Evolutionary conservation across 495 filamentous ascomycete species (phyloP).

Genomic region (Chaetomium cochliodes): DNA sequence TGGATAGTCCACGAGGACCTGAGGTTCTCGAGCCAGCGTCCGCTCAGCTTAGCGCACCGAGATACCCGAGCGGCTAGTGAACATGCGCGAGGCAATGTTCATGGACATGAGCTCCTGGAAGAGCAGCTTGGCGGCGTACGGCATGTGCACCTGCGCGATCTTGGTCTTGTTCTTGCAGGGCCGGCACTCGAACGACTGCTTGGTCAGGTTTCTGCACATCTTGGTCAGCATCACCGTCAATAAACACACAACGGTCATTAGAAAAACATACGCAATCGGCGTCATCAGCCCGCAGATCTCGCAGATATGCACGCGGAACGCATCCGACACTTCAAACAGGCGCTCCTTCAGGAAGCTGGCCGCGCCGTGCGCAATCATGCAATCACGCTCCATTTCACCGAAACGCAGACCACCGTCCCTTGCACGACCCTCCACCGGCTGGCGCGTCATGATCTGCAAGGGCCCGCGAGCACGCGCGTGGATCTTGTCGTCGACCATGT

Average conservation of each 20-base stretch:
- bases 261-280: slow-evolving; percentile 84
- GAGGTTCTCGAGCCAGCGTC: too few species aligned
- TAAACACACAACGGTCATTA: background rate
- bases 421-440: slow-evolving; percentile 98
- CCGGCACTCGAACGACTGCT: slow-evolving; percentile 91
- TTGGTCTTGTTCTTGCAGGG: slow-evolving; percentile 98
- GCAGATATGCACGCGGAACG: slow-evolving; percentile 97
- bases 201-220: slow-evolving; percentile 76
- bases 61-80: slow-evolving; percentile 76
- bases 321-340: slow-evolving; percentile 94
- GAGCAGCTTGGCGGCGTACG: slow-evolving; percentile 95
- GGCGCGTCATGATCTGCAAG: slow-evolving; percentile 93
- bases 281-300: slow-evolving; percentile 99
- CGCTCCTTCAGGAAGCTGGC: slow-evolving; percentile 96
- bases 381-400: slow-evolving; percentile 99
- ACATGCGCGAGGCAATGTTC: slow-evolving; percentile 98
- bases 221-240: slow-evolving; percentile 17
- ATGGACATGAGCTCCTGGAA: slow-evolving; percentile 98
- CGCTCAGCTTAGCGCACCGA: slow-evolving; percentile 53
- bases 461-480: slow-evolving; percentile 94
- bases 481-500: slow-evolving; percentile 99
- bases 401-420: slow-evolving; percentile 97
- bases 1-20: background rate
- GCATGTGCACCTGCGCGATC: slow-evolving; percentile 95
- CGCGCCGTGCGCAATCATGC: slow-evolving; percentile 98